A percentile compares a stretch with the other conserved stretches of the same genome.
phyloP scores from a whole-genome alignment of 164 flowering plant species.

The Aristolochia fimbriata region DNA sequence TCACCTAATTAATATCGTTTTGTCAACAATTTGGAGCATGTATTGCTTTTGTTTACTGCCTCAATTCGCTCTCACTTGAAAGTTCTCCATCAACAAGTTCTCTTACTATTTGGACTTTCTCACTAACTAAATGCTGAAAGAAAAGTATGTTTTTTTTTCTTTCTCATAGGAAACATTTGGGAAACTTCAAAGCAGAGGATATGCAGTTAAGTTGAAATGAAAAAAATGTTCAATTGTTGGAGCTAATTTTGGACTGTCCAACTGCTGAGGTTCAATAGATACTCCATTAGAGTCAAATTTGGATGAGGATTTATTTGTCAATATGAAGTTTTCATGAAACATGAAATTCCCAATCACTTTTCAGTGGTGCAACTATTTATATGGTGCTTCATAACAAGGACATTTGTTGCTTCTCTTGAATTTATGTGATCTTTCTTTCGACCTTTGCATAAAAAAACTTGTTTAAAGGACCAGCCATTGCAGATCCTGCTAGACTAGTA shows the following conservation, averaged over 20 bases:
- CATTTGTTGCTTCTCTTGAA: constrained; percentile 20
- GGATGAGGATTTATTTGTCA: background rate
- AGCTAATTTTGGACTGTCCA: constrained; percentile 84
- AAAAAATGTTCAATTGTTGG: constrained; percentile 93
- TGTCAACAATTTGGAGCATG: background rate
- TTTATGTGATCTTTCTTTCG: constrained; percentile 92
- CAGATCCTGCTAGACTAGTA: constrained; percentile 91
- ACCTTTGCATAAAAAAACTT: constrained; percentile 61
- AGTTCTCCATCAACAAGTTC: background rate
- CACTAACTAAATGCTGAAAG: background rate
- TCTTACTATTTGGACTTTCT: no score
- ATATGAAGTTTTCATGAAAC: background rate
- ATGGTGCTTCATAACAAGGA: constrained; percentile 85
- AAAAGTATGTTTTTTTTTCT: background rate
- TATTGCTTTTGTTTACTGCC: background rate
- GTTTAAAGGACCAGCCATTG: constrained; percentile 56
- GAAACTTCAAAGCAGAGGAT: constrained; percentile 69
- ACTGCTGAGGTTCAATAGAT: constrained; percentile 68
- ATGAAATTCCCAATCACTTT: background rate
- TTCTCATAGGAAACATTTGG: constrained; percentile 58
- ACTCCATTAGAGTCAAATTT: background rate
- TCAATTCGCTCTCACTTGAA: background rate
- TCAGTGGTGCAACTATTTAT: constrained; percentile 79
- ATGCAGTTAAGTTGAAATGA: constrained; percentile 55
- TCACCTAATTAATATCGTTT: no score